Base-by-base conservation (phyloP, 2,329 filamentous ascomycete genomes). In the Sporothrix dimorphospora region DNA sequence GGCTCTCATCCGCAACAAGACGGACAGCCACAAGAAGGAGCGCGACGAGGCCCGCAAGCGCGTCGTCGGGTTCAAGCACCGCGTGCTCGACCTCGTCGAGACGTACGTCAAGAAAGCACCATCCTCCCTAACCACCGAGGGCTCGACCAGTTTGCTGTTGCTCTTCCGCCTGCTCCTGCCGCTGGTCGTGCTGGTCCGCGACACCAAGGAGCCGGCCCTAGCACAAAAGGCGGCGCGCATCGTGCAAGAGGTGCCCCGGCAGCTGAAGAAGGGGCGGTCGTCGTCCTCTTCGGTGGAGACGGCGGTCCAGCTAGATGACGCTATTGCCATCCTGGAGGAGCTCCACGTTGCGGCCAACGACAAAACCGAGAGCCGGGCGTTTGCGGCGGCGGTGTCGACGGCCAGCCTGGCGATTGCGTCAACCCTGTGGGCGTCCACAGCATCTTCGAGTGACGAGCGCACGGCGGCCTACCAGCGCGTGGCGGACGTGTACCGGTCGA, bases 21-120 rank as follows among this genome's bases (percentile, higher is more conserved):
- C 84, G 19, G 83, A 84, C 1, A 90, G 87, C 79, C 91, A 92
- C 78, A 96, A 94, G 83, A 92, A 94, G 81, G 91, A 96, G 78
- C 92, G 92, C 77, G 93, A 93, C 79, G 92, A 95, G 73, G 94
- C 95, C 71, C 96, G 93, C 79, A 92, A 95, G 76, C 94, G 90
- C 24, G 93, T 98, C 78, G 84, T 97, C 77, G 94, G 95, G 81
- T 97, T 99, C 87, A 99, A 99, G 84, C 93, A 93, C 81, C 92
- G 94, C 55, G 91, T 98, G 6, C 87, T 98, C 4, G 96, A 98
- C 78, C 87, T 98, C 0, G 85, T 98, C 12, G 89, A 66, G 63
- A 92, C 73, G 92, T 96, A 94, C 80, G 86, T 96, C 75, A 94
- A 92, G 80, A 87, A 90, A 71, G 86, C 86, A 27, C 92, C 90